Evolutionary conservation across 345 rosid species (phyloP).

Genomic region (Isatis tinctoria): DNA sequence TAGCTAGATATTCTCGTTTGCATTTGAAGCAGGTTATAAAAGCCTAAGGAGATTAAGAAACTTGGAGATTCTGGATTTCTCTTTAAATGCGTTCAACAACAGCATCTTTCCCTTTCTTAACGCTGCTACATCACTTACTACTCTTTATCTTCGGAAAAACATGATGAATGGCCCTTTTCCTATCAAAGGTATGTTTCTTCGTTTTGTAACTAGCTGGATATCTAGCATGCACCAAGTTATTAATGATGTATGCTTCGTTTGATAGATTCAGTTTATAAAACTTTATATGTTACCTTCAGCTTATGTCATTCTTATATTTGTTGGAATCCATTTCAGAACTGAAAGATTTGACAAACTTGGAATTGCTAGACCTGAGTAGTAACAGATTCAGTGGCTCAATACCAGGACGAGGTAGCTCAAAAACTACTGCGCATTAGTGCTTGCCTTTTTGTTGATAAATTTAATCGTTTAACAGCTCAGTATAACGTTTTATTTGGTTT

Average conservation of each 20-base stretch:
- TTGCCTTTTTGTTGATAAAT: too few species aligned
- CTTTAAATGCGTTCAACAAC: not conserved
- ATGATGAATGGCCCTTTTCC: not conserved
- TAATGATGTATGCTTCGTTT: not conserved
- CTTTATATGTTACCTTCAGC: not conserved
- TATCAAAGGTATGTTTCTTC: not conserved
- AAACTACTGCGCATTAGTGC: too few species aligned
- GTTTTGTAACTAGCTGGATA: not conserved
- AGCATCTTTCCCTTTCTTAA: not conserved
- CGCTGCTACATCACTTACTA: slow-evolving; percentile 13
- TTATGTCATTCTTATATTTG: not conserved
- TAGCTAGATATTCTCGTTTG: not conserved
- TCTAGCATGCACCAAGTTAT: not conserved
- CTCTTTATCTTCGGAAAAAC: not conserved
- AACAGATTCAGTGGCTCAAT: not conserved
- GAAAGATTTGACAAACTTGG: not conserved
- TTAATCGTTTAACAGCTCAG: too few species aligned
- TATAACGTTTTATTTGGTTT: too few species aligned
- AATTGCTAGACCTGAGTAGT: not conserved
- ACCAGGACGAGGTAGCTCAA: not conserved
- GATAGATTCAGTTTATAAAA: too few species aligned
- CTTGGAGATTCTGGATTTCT: not conserved
- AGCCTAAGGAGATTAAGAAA: not conserved
- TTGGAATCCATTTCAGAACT: not conserved
- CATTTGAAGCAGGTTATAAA: slow-evolving; percentile 11